Percentiles rank a stretch among this genome's conserved stretches.
phyloP scores from a whole-genome alignment of 805 yeast genomes.

The Priceomyces fermenticarens region DNA sequence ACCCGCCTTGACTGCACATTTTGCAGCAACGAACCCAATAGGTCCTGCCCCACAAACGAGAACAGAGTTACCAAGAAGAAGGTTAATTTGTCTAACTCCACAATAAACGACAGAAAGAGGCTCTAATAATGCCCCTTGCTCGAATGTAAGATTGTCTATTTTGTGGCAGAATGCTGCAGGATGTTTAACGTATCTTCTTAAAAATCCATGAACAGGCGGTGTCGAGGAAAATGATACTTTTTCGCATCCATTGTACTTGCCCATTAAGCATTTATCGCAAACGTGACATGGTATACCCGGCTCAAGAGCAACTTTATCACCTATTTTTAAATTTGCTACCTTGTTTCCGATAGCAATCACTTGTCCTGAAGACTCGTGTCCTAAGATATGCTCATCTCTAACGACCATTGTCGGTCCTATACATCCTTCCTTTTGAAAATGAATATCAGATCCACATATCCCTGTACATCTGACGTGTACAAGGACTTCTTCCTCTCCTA shows the following conservation, averaged over 20 bases:
- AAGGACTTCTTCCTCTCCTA: conserved; percentile 12
- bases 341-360: conserved; percentile 47
- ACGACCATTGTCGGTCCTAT: conserved; percentile 30
- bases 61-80: conserved; percentile 13
- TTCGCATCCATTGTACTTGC: conserved; percentile 8
- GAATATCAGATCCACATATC: conserved; percentile 23
- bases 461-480: conserved; percentile 20
- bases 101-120: conserved; percentile 23
- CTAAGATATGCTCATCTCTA: conserved; percentile 18
- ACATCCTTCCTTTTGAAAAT: conserved; percentile 18
- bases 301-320: conserved; percentile 50
- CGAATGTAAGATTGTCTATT: conserved; percentile 10
- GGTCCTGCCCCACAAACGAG: conserved; percentile 26
- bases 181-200: conserved; percentile 9
- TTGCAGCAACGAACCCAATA: conserved; percentile 21
- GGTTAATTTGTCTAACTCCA: conserved; percentile 17
- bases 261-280: conserved; percentile 10
- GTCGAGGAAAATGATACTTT: conserved; percentile 4
- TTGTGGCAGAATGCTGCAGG: conserved; percentile 8
- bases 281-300: conserved; percentile 53
- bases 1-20: conserved; percentile 19
- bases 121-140: conserved; percentile 25
- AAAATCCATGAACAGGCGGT: conserved; percentile 7
- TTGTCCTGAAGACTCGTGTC: conserved; percentile 48
- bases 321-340: conserved; percentile 42